Base-by-base conservation (phyloP, 441 rosid genomes). In the Biscutella laevigata region DNA sequence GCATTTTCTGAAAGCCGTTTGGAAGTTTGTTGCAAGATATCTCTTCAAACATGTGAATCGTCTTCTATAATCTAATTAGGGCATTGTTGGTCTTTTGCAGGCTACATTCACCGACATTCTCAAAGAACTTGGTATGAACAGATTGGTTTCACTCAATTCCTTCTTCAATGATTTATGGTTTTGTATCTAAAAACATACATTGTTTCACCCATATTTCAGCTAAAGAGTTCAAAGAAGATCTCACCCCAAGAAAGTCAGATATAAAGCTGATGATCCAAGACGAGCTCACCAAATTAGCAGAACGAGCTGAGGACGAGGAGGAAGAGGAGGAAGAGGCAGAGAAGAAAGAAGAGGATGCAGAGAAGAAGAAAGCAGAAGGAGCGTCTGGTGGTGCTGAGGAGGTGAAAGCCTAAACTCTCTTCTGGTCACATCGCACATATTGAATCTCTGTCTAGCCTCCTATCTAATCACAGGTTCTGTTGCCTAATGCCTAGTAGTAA, bases 61-160 rank as follows among this genome's bases (percentile, higher is more conserved):
- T 17, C 51, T 46, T 46, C 29, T 32, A 26, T 45, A 46, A 47
- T 13, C 19, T 55, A 24, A 32, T 32, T 12, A 39, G 57, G 48
- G 28, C 30, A 22, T 32, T 49, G 33, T 42, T 57, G 36, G 15
- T 57, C 36, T 35, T 71, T 53, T 85, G 80, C 89, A 92, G 98
- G 96, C 98, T 53, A 92, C 98, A 26, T 88, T 92, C 74, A 86
- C 96, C 0, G 98, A 92, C 76, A 92, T 92, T 71, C 70, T 92
- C 68, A 92, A 81, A 74, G 66, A 50, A 68, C 95, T 92, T n/a
- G 95, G 98, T 92, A 92, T 65, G 88, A 36, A 15, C 40, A 7
- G 41, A 71, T 56, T 65, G 11, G 35, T 42, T 56, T 48, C 28
- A 21, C 7, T 30, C 22, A 21, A 27, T n/a, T 48, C 3, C 28